Conservation (phyloP, 352 stramenopile species). For the Globisporangium cylindrosporum region DNA sequence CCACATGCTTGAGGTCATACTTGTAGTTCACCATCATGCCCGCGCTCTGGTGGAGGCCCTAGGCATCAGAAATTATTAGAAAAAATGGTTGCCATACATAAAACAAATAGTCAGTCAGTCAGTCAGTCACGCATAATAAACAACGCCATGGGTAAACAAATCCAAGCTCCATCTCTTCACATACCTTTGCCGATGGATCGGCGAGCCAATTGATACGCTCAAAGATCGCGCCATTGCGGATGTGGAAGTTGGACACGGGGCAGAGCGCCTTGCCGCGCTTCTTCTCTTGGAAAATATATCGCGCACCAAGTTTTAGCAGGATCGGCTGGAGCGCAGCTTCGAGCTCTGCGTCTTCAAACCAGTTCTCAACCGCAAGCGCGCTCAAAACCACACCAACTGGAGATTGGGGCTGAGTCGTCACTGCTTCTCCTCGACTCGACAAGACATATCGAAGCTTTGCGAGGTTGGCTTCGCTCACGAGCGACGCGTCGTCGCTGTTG, state of each 20-base stretch:
- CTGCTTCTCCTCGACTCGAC: no score
- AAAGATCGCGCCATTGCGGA: constrained; percentile 84
- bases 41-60: constrained; percentile 71
- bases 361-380: constrained; percentile 44
- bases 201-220: constrained; percentile 84
- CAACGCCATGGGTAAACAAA: no score
- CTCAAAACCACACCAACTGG: constrained; percentile 35
- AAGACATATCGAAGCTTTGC: constrained; percentile 29
- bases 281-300: constrained; percentile 81
- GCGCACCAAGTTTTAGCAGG: constrained; percentile 55
- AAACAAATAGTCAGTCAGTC: no score
- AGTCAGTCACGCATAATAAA: not conserved
- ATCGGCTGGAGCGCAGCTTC: constrained; percentile 52
- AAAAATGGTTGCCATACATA: not conserved
- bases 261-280: constrained; percentile 82
- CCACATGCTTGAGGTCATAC: constrained; percentile 70
- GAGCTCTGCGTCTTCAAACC: constrained; percentile 42
- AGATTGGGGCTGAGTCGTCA: constrained; percentile 4
- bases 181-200: constrained; percentile 72
- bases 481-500: constrained; percentile 24
- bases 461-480: constrained; percentile 36
- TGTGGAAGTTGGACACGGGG: constrained; percentile 82
- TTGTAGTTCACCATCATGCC: constrained; percentile 90
- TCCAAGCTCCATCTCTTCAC: no score
- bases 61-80: not conserved